phyloP scores from a whole-genome alignment of 2,329 filamentous ascomycete species.

The Dactylellina sp. region DNA sequence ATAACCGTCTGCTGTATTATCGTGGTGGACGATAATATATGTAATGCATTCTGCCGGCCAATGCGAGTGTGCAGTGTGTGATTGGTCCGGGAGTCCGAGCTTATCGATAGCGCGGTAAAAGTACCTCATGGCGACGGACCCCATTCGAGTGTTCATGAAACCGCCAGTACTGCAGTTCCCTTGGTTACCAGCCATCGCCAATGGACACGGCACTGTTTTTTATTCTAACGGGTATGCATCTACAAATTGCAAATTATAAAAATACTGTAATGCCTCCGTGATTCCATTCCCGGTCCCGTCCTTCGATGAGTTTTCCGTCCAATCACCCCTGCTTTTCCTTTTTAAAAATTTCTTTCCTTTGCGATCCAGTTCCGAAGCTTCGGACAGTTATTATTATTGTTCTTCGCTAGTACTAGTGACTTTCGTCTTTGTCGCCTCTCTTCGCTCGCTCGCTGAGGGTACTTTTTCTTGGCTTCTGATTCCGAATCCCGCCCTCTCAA shows the following conservation, averaged over 20 bases:
- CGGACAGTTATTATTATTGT: neutral
- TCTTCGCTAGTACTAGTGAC: neutral
- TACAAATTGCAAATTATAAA: too few relatives aligned
- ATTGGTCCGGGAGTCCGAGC: neutral
- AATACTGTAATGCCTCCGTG: too few relatives aligned
- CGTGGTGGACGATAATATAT: too few relatives aligned
- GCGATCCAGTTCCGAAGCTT: conserved; percentile 5
- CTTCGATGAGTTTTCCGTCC: too few relatives aligned
- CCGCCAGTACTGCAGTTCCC: too few relatives aligned
- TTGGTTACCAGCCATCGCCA: neutral
- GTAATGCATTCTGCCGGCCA: neutral
- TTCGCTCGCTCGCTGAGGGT: conserved; percentile 4
- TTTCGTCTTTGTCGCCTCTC: conserved; percentile 7
- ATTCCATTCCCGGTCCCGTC: neutral
- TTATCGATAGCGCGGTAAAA: conserved; percentile 21
- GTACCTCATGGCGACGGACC: conserved; percentile 19
- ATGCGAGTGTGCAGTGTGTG: neutral
- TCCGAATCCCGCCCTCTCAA: too few relatives aligned
- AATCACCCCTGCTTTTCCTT: too few relatives aligned
- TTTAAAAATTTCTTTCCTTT: neutral
- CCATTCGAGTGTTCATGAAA: neutral
- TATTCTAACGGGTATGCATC: too few relatives aligned
- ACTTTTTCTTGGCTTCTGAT: conserved; percentile 36
- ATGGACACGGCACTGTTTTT: neutral
- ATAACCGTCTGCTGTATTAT: too few relatives aligned